These are phyloP conservation scores for Lactarius akahatsu DNA, from an alignment of 768 basidiomycete genomes.

Conservation along the genomic window DNA sequence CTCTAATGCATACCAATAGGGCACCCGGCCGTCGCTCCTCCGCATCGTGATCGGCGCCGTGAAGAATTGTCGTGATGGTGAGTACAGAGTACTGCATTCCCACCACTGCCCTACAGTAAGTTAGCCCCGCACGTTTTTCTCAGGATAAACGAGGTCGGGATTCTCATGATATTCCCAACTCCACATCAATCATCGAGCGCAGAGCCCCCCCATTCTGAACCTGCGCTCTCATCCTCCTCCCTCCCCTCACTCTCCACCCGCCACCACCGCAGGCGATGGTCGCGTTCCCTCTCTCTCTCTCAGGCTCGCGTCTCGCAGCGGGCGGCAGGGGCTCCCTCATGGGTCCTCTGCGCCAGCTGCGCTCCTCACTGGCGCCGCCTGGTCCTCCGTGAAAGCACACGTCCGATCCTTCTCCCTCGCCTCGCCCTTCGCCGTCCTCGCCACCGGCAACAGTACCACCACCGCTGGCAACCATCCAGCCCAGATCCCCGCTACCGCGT, in stretches of 20 bases:
- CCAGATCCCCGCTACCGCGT: background rate
- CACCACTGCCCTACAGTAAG: background rate
- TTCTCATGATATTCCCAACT: background rate
- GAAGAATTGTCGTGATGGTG: background rate
- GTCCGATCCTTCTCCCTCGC: background rate
- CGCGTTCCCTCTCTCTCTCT: background rate
- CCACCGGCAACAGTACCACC: background rate
- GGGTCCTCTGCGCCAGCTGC: background rate
- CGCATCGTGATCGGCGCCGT: background rate
- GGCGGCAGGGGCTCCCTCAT: background rate
- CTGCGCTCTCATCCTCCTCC: background rate
- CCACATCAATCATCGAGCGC: background rate
- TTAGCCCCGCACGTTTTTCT: background rate
- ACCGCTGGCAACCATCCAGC: background rate
- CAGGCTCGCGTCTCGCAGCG: background rate
- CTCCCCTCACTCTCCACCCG: background rate
- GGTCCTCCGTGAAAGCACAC: background rate
- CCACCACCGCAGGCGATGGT: conserved; percentile 25
- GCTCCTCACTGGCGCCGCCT: background rate
- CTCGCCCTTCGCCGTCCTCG: background rate
- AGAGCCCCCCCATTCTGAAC: background rate
- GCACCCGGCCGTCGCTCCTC: background rate
- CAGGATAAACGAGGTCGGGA: background rate
- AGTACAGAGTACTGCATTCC: background rate
- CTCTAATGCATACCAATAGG: background rate